Percentiles rank a stretch among this genome's conserved stretches.
phyloP scores from a whole-genome alignment of 2,329 filamentous ascomycete species.

The Colletotrichum tamarilloi region DNA sequence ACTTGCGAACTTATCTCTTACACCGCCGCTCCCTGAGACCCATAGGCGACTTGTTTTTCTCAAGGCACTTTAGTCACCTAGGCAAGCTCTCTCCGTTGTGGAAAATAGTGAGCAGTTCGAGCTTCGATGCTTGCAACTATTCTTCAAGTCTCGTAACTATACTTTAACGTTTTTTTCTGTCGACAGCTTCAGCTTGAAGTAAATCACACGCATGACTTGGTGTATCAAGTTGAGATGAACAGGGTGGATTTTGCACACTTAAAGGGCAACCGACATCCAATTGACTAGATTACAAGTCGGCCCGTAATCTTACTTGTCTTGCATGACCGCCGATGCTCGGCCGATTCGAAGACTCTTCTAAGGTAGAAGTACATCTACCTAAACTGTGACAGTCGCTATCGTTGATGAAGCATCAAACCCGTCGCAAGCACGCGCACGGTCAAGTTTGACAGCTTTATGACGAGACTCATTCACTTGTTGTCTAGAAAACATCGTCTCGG shows the following conservation, averaged over 20 bases:
- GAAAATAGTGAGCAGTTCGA: not conserved
- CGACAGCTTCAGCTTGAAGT: not conserved
- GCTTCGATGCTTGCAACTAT: not conserved
- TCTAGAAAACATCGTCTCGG: not conserved
- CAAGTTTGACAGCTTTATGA: too few species aligned
- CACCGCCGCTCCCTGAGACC: too few species aligned
- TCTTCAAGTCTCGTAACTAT: not conserved
- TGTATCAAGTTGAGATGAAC: not conserved
- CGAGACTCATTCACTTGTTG: not conserved
- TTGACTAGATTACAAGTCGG: not conserved
- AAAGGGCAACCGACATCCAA: not conserved
- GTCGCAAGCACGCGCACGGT: not conserved
- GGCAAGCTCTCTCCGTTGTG: too few species aligned
- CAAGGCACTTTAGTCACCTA: too few species aligned
- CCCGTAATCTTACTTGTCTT: not conserved
- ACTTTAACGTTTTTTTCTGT: not conserved
- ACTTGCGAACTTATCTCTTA: too few species aligned
- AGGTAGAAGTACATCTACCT: too few species aligned
- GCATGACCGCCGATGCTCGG: not conserved
- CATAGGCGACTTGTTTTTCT: too few species aligned
- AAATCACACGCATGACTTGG: not conserved
- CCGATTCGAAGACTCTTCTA: not conserved
- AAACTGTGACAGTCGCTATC: not conserved
- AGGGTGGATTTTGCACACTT: not conserved
- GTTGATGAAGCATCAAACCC: not conserved